Evolutionary conservation across 1,284 basidiomycete species (phyloP).

Genomic region (Meira nashicola): DNA sequence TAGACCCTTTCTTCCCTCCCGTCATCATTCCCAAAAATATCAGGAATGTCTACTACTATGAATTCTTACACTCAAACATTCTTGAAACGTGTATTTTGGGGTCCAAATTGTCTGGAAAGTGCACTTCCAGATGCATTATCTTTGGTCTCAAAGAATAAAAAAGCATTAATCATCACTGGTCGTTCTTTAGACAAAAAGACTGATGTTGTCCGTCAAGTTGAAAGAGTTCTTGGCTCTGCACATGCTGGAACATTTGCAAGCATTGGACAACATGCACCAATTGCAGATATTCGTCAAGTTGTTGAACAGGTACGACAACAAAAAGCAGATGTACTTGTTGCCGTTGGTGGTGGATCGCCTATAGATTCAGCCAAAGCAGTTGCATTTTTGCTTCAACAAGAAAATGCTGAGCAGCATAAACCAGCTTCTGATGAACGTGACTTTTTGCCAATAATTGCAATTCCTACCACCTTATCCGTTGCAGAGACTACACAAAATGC

Average conservation of each 20-base stretch:
- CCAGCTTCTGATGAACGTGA: slow-evolving; percentile 55
- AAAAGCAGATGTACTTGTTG: slow-evolving; percentile 60
- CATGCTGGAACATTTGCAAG: slow-evolving; percentile 62
- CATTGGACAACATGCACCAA: slow-evolving; percentile 71
- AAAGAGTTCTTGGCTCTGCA: slow-evolving; percentile 24
- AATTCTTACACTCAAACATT: not conserved
- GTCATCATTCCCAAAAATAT: no score
- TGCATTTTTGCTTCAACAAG: slow-evolving; percentile 23
- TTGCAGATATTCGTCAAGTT: slow-evolving; percentile 62
- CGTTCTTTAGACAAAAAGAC: slow-evolving; percentile 34
- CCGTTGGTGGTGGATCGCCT: slow-evolving; percentile 73
- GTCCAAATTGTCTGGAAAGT: not conserved
- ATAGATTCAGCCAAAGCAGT: slow-evolving; percentile 62
- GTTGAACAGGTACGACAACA: slow-evolving; percentile 60
- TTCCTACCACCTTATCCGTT: slow-evolving; percentile 75
- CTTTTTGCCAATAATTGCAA: slow-evolving; percentile 60
- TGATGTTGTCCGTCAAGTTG: slow-evolving; percentile 22
- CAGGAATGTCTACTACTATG: no score
- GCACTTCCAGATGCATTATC: not conserved
- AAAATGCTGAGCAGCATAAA: not conserved
- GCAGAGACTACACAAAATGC: slow-evolving; percentile 66
- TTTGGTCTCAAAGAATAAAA: slow-evolving; percentile 8
- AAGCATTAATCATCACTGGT: slow-evolving; percentile 36
- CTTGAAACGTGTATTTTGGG: not conserved
- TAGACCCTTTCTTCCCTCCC: no score